Conservation (phyloP, 2,329 filamentous ascomycete genomes). For the Calonectria crousiana region DNA sequence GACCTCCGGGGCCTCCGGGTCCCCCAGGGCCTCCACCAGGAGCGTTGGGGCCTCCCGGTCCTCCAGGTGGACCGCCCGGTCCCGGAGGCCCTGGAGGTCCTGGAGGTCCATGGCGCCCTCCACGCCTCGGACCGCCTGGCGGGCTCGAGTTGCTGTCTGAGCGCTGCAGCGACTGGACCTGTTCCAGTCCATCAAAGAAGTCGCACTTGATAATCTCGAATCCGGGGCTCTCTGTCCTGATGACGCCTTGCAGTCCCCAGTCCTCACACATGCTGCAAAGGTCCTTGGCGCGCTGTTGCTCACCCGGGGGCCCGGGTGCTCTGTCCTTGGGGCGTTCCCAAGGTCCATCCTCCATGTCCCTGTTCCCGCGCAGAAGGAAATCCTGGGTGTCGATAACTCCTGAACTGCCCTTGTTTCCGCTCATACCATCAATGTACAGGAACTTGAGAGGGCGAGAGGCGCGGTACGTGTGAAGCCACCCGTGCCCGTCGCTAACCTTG, state of each 20-base stretch:
- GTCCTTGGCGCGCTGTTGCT: conserved; percentile 11
- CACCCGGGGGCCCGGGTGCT: conserved; percentile 4
- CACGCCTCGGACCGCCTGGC: background rate
- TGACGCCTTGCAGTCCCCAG: conserved; percentile 62
- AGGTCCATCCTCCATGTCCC: background rate
- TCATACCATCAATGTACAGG: conserved; percentile 70
- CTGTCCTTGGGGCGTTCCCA: conserved; percentile 38
- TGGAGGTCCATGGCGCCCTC: background rate
- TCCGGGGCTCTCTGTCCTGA: conserved; percentile 70
- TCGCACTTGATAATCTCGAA: conserved; percentile 75
- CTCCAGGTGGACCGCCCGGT: background rate
- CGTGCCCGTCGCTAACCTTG: conserved; percentile 34
- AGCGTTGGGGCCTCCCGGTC: background rate
- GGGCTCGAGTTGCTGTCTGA: conserved; percentile 42
- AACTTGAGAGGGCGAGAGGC: conserved; percentile 60
- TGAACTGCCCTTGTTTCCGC: conserved; percentile 63
- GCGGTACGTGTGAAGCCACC: conserved; percentile 67
- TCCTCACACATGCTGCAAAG: conserved; percentile 15
- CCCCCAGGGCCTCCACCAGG: background rate
- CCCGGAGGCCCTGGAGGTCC: background rate
- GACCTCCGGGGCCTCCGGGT: background rate
- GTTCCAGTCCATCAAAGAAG: conserved; percentile 57
- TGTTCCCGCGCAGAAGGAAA: conserved; percentile 6
- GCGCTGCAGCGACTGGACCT: conserved; percentile 41
- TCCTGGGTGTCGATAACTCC: conserved; percentile 21